Base-by-base conservation (phyloP, 2,329 filamentous ascomycete genomes). In the Rutstroemia sp. region DNA sequence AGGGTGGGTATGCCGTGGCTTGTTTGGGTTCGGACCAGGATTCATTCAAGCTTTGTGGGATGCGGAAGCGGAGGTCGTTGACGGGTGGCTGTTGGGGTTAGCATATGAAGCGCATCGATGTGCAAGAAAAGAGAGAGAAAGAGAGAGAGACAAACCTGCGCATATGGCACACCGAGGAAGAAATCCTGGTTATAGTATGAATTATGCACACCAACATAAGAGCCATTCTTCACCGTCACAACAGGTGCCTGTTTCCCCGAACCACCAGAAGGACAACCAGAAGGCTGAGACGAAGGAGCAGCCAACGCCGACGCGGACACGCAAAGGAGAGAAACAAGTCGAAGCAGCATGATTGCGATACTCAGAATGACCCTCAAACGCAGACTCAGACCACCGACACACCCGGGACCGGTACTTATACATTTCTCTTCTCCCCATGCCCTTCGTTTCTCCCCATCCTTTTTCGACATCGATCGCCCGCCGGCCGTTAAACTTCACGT, bases 131-230 rank as follows among this genome's bases (percentile, higher is more conserved):
- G 30, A 7, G 6, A 42, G 18, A 10, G 14, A 21, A 2, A 18
- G 16, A 37, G 30, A 16, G 12, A 5, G 18, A 37, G 16, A 52
- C 49, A 27, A 34, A 63, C 61, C 25, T 62, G 48, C 49, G 64
- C 63, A 55, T 59, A 66, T 0, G 61, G 65, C 38, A 66, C 59
- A 2, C 62, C 62, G 6, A 66, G 62, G 37, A 66, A 66, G 58
- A 64, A 62, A 47, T 66, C 63, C 52, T 66, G 62, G n/a, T 62
- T 56, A 49, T 62, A 65, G 7, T 47, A 34, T 14, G 52, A 18
- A 49, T 60, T 63, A 49, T 64, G 52, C 2, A 63, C 14, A 8
- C 63, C 63, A 38, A 19, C 52, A 39, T 65, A 65, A 9, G 61
- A 57, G 0, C 65, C 65, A 57, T 66, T 66, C 50, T 61, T 63